These are phyloP conservation scores for Silene coronaria DNA, from an alignment of 179 eudicot species.

Conservation along the genomic window DNA sequence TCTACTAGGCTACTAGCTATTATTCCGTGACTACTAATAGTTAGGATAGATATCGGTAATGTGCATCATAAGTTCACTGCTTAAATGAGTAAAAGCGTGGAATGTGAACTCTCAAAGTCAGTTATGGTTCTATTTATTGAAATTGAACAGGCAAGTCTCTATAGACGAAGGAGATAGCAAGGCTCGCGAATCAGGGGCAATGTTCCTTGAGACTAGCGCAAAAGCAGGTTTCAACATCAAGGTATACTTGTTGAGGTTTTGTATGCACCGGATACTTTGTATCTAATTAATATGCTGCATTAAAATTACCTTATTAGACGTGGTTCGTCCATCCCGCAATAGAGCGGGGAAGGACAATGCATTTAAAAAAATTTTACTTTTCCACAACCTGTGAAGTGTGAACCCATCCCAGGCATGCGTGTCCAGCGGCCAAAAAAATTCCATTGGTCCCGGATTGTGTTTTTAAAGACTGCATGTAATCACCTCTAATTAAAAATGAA, in stretches of 20 bases:
- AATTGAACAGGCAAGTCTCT: slow-evolving; percentile 70
- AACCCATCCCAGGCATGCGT: too few relatives aligned
- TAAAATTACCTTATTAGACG: not conserved
- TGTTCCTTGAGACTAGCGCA: slow-evolving; percentile 87
- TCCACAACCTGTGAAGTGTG: too few relatives aligned
- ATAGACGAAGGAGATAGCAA: slow-evolving; percentile 77
- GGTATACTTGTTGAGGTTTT: slow-evolving; percentile 31
- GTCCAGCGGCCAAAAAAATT: too few relatives aligned
- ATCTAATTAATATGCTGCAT: slow-evolving; percentile 1
- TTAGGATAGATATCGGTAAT: not conserved
- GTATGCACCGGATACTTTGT: not conserved
- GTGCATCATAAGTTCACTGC: not conserved
- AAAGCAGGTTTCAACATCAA: slow-evolving; percentile 92
- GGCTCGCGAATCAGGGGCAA: slow-evolving; percentile 65
- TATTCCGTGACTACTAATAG: not conserved
- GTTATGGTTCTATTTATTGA: not conserved
- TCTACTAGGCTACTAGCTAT: not conserved
- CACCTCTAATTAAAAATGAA: not conserved
- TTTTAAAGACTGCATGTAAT: too few relatives aligned
- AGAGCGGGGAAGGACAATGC: too few relatives aligned
- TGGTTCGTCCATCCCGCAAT: too few relatives aligned
- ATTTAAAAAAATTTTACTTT: too few relatives aligned
- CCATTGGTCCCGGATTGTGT: too few relatives aligned
- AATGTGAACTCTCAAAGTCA: not conserved
- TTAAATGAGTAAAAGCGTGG: not conserved